phyloP scores from a whole-genome alignment of 2,329 filamentous ascomycete genomes.

The Gnomoniopsis smithogilvyi region DNA sequence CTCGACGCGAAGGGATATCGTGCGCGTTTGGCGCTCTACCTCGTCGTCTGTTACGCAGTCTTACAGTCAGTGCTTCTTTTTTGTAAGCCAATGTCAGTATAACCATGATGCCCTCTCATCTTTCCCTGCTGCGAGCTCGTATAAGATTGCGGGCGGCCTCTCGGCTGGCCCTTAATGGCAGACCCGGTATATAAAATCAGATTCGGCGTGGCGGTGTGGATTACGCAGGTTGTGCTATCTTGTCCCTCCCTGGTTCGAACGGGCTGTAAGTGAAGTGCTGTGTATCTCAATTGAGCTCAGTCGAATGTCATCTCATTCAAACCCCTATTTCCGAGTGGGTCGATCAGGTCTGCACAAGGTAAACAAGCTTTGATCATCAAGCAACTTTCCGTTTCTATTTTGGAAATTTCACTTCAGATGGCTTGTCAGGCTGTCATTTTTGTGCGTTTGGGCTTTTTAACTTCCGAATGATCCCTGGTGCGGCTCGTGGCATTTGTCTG shows the following conservation, averaged over 20 bases:
- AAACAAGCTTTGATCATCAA: slow-evolving; percentile 13
- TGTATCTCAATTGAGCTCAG: not conserved
- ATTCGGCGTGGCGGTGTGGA: slow-evolving; percentile 5
- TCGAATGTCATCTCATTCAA: not conserved
- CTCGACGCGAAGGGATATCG: not conserved
- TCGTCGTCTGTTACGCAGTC: not conserved
- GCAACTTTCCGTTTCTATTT: slow-evolving; percentile 1
- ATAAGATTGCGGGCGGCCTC: slow-evolving; percentile 4
- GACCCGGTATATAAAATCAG: slow-evolving; percentile 7
- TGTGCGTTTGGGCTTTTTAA: not conserved
- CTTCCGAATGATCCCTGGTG: not conserved
- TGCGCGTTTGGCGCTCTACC: not conserved
- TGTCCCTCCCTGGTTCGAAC: slow-evolving; percentile 3
- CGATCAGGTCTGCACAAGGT: not conserved
- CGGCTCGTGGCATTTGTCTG: not conserved
- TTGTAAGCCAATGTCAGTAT: slow-evolving; percentile 1
- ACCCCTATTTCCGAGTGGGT: slow-evolving; percentile 11
- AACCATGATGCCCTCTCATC: not conserved
- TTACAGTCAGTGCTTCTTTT: not conserved
- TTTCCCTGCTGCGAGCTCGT: not conserved
- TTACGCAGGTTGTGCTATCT: not conserved
- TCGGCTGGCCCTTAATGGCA: not conserved
- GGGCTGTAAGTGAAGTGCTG: not conserved
- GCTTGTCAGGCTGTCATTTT: not conserved
- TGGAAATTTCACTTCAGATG: not conserved